Percentiles rank a stretch among this genome's conserved stretches.
Conservation (phyloP, 2,329 filamentous ascomycete genomes). For the Aspergillus thermomutatus region DNA sequence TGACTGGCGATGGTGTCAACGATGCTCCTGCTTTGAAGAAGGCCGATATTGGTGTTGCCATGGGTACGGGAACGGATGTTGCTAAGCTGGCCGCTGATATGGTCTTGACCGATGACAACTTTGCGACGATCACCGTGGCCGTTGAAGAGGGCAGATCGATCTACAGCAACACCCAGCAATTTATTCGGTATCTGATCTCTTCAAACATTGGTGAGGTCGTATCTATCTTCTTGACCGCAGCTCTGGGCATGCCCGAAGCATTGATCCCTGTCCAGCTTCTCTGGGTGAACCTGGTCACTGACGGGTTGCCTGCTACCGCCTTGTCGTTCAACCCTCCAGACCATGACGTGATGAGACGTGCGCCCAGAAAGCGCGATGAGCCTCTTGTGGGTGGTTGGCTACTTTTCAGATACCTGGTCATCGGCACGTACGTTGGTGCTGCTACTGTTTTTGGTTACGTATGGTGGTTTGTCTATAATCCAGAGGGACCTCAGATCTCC, state of each 20-base stretch:
- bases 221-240: conserved; percentile 96
- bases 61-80: conserved; percentile 97
- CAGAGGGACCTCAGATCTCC: conserved; percentile 81
- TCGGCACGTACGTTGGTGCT: conserved; percentile 89
- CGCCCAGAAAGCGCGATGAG: conserved; percentile 88
- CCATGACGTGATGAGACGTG: conserved; percentile 93
- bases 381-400: conserved; percentile 90
- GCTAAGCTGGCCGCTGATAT: conserved; percentile 96
- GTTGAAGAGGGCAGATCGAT: conserved; percentile 97
- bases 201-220: conserved; percentile 99
- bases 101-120: conserved; percentile 98
- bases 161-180: conserved; percentile 99
- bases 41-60: conserved; percentile 96
- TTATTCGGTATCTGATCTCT: conserved; percentile 97
- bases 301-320: conserved; percentile 92
- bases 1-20: conserved; percentile 99
- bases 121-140: conserved; percentile 92
- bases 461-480: conserved; percentile 99
- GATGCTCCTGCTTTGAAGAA: conserved; percentile 97
- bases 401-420: conserved; percentile 95
- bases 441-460: conserved; percentile 96
- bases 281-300: conserved; percentile 98
- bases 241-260: conserved; percentile 94
- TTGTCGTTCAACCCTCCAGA: conserved; percentile 98
- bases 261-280: conserved; percentile 94